Conservation (phyloP, 129 eudicot genomes). For the Helianthus annuus region HanXRQr2.0-SUNRISE NC_035447.2:130484225-130484724, state of each 20-base stretch:
- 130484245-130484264: too few relatives aligned
- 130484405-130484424: neutral
- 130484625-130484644: constrained; percentile 98
- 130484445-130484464: neutral
- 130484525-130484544: constrained; percentile 29
- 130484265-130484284: too few relatives aligned
- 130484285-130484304: too few relatives aligned
- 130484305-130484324: too few relatives aligned
- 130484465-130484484: neutral
- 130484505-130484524: neutral
- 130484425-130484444: too few relatives aligned
- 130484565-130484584: constrained; percentile 73
- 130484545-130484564: constrained; percentile 95
- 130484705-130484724: neutral
- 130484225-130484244: too few relatives aligned
- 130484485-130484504: neutral
- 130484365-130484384: too few relatives aligned
- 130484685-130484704: neutral
- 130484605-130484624: constrained; percentile 74
- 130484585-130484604: constrained; percentile 72
- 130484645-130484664: constrained; percentile 75
- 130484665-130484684: neutral
- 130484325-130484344: too few relatives aligned
- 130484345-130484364: too few relatives aligned
- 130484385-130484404: neutral